Evolutionary conservation across 2,329 filamentous ascomycete species (phyloP), one percentile per base, ranked within the genome.

Genomic region (Phyllachora maydis): DNA sequence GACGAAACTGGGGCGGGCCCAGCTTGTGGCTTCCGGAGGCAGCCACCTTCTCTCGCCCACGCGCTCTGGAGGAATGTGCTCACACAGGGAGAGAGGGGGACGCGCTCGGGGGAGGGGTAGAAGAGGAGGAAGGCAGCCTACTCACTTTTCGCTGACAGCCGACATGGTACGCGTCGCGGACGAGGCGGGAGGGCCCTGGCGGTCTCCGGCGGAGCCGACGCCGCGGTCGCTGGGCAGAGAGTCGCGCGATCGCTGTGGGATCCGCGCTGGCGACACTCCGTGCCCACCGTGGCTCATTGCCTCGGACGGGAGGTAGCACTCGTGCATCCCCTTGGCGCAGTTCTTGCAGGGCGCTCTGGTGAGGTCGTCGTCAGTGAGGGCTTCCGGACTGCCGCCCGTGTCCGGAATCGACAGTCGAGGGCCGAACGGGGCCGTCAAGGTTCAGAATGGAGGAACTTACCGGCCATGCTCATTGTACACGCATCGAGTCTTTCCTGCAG

Each of bases 401-500:
- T n/a, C n/a, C n/a, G n/a, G n/a, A n/a, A n/a, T n/a, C n/a, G n/a
- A n/a, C n/a, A n/a, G n/a, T n/a, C n/a, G n/a, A n/a, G n/a, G n/a
- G n/a, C n/a, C n/a, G n/a, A n/a, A n/a, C n/a, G n/a, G n/a, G n/a
- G n/a, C n/a, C n/a, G n/a, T n/a, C n/a, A n/a, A n/a, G n/a, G n/a
- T n/a, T n/a, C n/a, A n/a, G n/a, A n/a, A n/a, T n/a, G n/a, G n/a
- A n/a, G n/a, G n/a, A n/a, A n/a, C n/a, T n/a, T n/a, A n/a, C n/a
- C n/a, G n/a, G n/a, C n/a, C n/a, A n/a, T n/a, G n/a, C n/a, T n/a
- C n/a, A n/a, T 67, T 63, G 46, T 68, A 68, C 36, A 67, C 62
- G 31, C 63, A 68, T 37, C 66, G 67, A 24, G 63, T 68, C 45
- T 68, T 68, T 46, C n/a, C n/a, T n/a, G n/a, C n/a, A n/a, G n/a